Conservation (phyloP, 1,139 yeast genomes). For the Candida sanyaensis region DNA sequence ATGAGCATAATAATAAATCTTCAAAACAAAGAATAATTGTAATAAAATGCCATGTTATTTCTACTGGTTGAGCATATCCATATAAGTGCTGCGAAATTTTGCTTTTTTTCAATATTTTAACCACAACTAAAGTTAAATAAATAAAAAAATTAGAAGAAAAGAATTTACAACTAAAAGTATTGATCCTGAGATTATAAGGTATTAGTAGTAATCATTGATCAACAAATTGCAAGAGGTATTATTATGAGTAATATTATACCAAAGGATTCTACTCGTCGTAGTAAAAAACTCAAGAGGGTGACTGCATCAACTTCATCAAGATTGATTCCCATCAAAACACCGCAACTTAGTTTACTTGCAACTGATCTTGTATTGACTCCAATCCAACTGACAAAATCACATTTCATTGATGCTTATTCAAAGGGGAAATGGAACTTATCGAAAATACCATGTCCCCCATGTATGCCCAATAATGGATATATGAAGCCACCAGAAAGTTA, state of each 20-base stretch:
- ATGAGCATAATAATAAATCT: not conserved
- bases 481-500: slow-evolving; percentile 63
- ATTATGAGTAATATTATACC: slow-evolving; percentile 1
- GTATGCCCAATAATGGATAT: slow-evolving; percentile 47
- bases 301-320: not conserved
- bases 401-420: slow-evolving; percentile 63
- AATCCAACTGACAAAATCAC: slow-evolving; percentile 52
- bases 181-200: too few species aligned
- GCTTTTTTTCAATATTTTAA: not conserved
- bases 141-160: not conserved
- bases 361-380: slow-evolving; percentile 23
- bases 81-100: slow-evolving; percentile 1
- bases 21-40: too few species aligned
- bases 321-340: slow-evolving; percentile 1
- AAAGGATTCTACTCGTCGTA: not conserved
- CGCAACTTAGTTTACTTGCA: slow-evolving; percentile 2
- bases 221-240: too few species aligned
- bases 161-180: not conserved
- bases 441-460: slow-evolving; percentile 54
- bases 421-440: slow-evolving; percentile 61
- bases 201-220: too few species aligned
- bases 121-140: not conserved
- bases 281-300: not conserved
- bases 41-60: too few species aligned
- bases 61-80: not conserved